phyloP scores from a whole-genome alignment of 306 rosid species.

The Calophaca sinica region DNA sequence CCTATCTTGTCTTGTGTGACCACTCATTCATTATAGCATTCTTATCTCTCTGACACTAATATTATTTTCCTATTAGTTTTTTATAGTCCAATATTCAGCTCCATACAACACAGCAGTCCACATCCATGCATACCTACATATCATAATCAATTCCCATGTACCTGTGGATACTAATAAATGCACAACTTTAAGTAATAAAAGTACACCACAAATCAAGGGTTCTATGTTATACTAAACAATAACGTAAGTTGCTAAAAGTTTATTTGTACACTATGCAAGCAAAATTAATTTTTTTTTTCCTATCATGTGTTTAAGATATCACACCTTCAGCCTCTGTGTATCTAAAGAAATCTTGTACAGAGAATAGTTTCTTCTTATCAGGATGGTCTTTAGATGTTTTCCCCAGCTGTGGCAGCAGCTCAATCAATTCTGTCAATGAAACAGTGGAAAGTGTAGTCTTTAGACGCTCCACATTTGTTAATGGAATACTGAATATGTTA shows the following conservation, averaged over 20 bases:
- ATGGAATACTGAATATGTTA: conserved; percentile 83
- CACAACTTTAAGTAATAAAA: conserved; percentile 18
- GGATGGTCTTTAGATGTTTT: conserved; percentile 86
- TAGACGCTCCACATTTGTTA: conserved; percentile 97
- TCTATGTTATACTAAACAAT: conserved; percentile 16
- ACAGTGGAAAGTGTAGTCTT: conserved; percentile 88
- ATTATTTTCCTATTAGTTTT: not conserved
- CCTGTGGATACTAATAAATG: not conserved
- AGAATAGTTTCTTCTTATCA: conserved; percentile 91
- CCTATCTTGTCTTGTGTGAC: not conserved
- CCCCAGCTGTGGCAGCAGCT: conserved; percentile 89
- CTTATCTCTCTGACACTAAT: not conserved
- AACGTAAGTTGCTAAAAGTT: conserved; percentile 4
- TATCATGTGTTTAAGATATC: conserved; percentile 38
- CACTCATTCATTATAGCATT: not conserved
- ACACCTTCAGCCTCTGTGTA: conserved; percentile 99
- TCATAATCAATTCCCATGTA: not conserved
- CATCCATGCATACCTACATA: not conserved
- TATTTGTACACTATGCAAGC: conserved; percentile 32
- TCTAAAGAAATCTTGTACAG: conserved; percentile 97
- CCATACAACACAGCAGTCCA: not conserved
- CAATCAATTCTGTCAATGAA: conserved; percentile 85
- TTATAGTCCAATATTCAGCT: not conserved
- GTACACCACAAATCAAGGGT: conserved; percentile 30
- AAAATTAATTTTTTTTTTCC: conserved; percentile 19